Evolutionary conservation across 176 grass and related monocot genomes (phyloP).

Genomic region (Rhynchospora tenuis): DNA sequence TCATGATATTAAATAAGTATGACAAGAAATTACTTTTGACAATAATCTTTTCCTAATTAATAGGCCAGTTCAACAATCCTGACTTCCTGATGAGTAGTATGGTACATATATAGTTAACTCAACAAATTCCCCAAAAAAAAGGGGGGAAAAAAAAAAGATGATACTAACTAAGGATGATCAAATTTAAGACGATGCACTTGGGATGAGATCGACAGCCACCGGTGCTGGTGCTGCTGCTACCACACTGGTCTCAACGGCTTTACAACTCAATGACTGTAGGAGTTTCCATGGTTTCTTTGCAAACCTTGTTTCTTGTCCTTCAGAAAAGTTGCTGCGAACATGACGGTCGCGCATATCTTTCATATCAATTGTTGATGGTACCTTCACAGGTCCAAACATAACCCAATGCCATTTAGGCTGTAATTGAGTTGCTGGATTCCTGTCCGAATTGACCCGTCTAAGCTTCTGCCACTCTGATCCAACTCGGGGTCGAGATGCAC

Average conservation of each 20-base stretch:
- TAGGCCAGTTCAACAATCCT: not conserved
- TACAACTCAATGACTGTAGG: conserved; percentile 4
- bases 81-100: no score
- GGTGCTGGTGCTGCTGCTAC: not conserved
- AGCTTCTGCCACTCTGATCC: not conserved
- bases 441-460: not conserved
- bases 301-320: not conserved
- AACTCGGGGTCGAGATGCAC: not conserved
- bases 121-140: not conserved
- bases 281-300: not conserved
- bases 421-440: not conserved
- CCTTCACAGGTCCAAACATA: not conserved
- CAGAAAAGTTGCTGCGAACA: not conserved
- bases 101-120: not conserved
- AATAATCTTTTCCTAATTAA: not conserved
- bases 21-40: not conserved
- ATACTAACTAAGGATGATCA: not conserved
- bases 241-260: not conserved
- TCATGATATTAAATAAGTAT: no score
- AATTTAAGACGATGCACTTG: not conserved
- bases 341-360: conserved; percentile 1
- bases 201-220: not conserved
- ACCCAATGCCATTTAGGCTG: not conserved
- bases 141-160: not conserved
- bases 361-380: not conserved